Evolutionary conservation across 1,284 basidiomycete species (phyloP), one percentile per base, ranked within the genome.

Genomic region (Moesziomyces sp.): DNA sequence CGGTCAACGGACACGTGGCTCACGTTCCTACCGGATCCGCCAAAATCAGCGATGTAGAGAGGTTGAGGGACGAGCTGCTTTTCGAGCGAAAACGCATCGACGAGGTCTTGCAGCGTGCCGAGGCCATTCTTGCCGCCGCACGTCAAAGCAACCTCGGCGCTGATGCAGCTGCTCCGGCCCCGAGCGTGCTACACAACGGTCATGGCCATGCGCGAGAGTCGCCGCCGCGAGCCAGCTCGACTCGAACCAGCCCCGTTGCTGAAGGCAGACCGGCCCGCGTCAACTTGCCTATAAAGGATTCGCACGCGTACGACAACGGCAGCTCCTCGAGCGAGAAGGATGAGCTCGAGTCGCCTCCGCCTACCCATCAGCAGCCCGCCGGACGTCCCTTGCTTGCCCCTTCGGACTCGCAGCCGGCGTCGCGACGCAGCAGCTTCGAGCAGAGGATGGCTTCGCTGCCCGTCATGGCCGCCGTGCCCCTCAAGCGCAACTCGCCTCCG

Each of bases 41-140:
- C 43, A 69, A 72, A 60, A 38, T 69, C 13, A 49, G 65, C n/a
- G 80, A 79, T 23, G 62, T 83, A 1, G 81, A 82, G 52, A 70
- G 68, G 23, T 58, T 79, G 34, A 66, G 76, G 9, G 67, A 77
- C 43, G 80, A 83, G 49, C 64, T 83, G 48, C 47, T 79, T 19
- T n/a, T 62, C 13, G 81, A 81, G 59, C 68, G 74, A 45, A 58
- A 56, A 19, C 68, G 79, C 5, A 62, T 83, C 34, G 72, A 83
- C 26, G 73, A 76, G 23, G 53, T 83, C 7, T 46, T 83, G 35
- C 51, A 64, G 23, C 75, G 74, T n/a, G 76, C 80, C 11, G 81
- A 83, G 58, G 38, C 58, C 1, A 52, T 81, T 14, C 67, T 79
- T 0, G 52, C 64, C 16, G 62, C 66, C 8, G 58, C 60, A 6